Evolutionary conservation across 2,329 filamentous ascomycete genomes (phyloP).

Genomic region (Calonectria fujianensis): DNA sequence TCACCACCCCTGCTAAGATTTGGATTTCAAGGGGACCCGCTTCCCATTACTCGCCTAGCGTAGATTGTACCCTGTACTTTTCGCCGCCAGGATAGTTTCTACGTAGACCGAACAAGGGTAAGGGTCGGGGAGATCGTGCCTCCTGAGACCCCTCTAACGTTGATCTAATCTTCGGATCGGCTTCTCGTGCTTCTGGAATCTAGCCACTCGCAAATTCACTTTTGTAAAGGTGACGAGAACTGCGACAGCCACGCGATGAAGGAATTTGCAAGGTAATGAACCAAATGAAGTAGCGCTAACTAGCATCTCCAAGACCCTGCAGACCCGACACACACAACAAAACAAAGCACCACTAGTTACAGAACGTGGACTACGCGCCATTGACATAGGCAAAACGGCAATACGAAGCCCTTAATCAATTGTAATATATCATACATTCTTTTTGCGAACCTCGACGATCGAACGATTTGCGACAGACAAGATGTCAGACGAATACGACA

Average conservation of each 20-base stretch:
- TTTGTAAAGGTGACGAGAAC: slow-evolving; percentile 1
- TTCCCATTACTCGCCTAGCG: slow-evolving; percentile 3
- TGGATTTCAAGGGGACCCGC: not conserved
- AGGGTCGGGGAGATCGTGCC: slow-evolving; percentile 2
- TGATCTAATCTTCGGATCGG: not conserved
- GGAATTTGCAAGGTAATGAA: slow-evolving; percentile 23
- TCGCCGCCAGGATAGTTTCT: not conserved
- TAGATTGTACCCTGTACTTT: not conserved
- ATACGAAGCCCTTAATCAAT: slow-evolving; percentile 8
- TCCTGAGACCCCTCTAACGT: slow-evolving; percentile 1
- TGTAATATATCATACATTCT: slow-evolving; percentile 13
- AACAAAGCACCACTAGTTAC: not conserved
- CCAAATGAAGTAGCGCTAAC: slow-evolving; percentile 6
- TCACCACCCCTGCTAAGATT: not conserved
- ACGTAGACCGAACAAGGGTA: not conserved
- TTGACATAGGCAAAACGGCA: not conserved
- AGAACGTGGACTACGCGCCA: not conserved
- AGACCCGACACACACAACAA: not conserved
- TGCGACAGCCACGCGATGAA: slow-evolving; percentile 8
- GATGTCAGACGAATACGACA: slow-evolving; percentile 34
- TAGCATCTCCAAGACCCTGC: not conserved
- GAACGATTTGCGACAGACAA: slow-evolving; percentile 14
- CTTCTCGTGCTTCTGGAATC: not conserved
- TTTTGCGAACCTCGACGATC: slow-evolving; percentile 16
- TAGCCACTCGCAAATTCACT: slow-evolving; percentile 16